Evolutionary conservation across 352 stramenopile genomes (phyloP).

Genomic region (Phytopythium sindhum): DNA sequence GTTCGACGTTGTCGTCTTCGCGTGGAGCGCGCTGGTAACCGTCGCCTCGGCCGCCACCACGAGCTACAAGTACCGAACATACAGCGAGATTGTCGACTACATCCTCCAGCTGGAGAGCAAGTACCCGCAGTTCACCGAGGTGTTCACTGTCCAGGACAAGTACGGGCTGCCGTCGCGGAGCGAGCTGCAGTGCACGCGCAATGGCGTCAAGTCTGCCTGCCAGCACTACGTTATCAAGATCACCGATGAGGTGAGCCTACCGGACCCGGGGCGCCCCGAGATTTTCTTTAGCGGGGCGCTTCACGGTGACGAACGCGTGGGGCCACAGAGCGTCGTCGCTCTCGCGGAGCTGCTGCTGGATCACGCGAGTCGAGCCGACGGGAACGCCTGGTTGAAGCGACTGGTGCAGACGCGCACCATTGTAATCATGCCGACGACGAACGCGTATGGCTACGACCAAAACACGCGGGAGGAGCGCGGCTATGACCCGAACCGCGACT

Average conservation of each 20-base stretch:
- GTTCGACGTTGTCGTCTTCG: slow-evolving; percentile 3
- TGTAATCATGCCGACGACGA: slow-evolving; percentile 88
- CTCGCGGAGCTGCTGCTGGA: slow-evolving; percentile 62
- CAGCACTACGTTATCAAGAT: slow-evolving; percentile 84
- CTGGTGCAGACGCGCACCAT: slow-evolving; percentile 82
- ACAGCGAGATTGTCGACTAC: slow-evolving; percentile 66
- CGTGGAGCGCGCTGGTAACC: slow-evolving; percentile 3
- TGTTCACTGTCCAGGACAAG: slow-evolving; percentile 76
- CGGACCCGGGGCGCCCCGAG: slow-evolving; percentile 77
- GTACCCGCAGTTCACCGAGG: slow-evolving; percentile 66
- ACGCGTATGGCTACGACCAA: slow-evolving; percentile 89
- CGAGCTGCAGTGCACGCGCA: slow-evolving; percentile 49
- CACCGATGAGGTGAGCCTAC: slow-evolving; percentile 66
- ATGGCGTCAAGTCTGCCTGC: slow-evolving; percentile 38
- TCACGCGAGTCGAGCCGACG: slow-evolving; percentile 38
- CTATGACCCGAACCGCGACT: slow-evolving; percentile 97
- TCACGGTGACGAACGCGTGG: slow-evolving; percentile 94
- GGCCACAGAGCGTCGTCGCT: slow-evolving; percentile 81
- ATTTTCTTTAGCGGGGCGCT: slow-evolving; percentile 93
- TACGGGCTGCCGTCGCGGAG: slow-evolving; percentile 56
- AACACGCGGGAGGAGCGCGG: slow-evolving; percentile 72
- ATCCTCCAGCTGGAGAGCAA: slow-evolving; percentile 49
- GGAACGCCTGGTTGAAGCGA: slow-evolving; percentile 48
- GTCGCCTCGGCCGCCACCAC: slow-evolving; percentile 5
- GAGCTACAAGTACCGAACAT: slow-evolving; percentile 54